Base-by-base conservation (phyloP, 108 stramenopile genomes). In the Thalassiosira profunda region DNA sequence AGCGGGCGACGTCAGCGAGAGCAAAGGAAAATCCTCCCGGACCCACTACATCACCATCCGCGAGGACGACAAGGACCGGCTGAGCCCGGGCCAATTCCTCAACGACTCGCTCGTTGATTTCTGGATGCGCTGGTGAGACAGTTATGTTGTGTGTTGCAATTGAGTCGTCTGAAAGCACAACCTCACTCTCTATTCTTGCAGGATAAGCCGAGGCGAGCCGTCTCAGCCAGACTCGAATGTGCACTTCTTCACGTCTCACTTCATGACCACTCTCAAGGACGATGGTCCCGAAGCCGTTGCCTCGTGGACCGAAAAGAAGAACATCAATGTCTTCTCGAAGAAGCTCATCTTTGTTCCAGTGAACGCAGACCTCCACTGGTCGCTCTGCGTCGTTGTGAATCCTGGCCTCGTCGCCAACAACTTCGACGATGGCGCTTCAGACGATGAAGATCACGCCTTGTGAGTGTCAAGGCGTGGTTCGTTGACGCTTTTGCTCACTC, bases 301-400 rank as follows among this genome's bases (percentile, higher is more conserved):
- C 20, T 83, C 85, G 5, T 96, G 95, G 95, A 91, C 88, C 3
- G 55, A 49, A 8, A 67, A 72, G 56, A 91, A 87, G 42, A 84
- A 88, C 40, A 88, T 96, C 28, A 82, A 96, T 65, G 79, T 98
- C 9, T 98, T 98, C 59, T 25, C 75, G 4, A 95, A 96, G 72
- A 85, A 85, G 45, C 68, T 97, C 5, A 81, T 97, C 15, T 86
- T 98, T 55, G 74, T 99, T 6, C 98, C 98, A 0, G 83, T 99
- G 51, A 94, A 95, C 74, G 91, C 91, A 69, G 48, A 66, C 52
- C 56, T 97, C 34, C 98, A 99, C 79, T 99, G 98, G 98, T 94
- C 93, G 25, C 81, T 99, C 4, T 95, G 93, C 47, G 93, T 94
- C 35, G 81, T 97, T 36, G 87, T 90, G 48, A 96, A 97, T 75